phyloP scores from a whole-genome alignment of 73 alveolate genomes.

The Breviolum minutum region DNA sequence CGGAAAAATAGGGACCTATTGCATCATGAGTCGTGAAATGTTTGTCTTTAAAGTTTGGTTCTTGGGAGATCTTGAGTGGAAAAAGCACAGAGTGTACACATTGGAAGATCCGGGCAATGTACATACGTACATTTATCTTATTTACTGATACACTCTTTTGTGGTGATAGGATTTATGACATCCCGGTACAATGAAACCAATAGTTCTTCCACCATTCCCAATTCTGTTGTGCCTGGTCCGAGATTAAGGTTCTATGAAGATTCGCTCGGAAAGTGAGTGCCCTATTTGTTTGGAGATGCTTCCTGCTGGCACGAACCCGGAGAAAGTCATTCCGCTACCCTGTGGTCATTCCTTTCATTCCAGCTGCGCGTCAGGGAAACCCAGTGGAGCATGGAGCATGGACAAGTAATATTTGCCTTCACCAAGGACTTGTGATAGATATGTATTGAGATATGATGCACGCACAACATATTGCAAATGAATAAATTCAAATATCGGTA shows the following conservation, averaged over 20 bases:
- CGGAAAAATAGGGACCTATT: too few species aligned
- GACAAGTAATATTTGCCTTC: not conserved
- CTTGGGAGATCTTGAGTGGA: too few species aligned
- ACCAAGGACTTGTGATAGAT: not conserved
- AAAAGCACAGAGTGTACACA: too few species aligned
- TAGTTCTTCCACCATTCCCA: not conserved
- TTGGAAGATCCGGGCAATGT: not conserved
- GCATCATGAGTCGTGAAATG: too few species aligned
- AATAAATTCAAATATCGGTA: not conserved
- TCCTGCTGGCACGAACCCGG: constrained; percentile 1
- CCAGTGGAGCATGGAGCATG: not conserved
- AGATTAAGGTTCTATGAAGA: not conserved
- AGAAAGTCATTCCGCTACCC: constrained; percentile 52
- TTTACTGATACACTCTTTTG: not conserved
- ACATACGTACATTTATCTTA: not conserved
- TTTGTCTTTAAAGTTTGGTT: too few species aligned
- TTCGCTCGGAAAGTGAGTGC: constrained; percentile 19
- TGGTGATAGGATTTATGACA: not conserved
- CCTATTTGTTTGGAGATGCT: constrained; percentile 80
- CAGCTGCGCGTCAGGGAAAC: constrained; percentile 43
- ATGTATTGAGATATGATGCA: not conserved
- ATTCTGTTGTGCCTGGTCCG: not conserved
- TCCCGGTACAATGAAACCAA: not conserved
- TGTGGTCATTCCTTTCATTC: constrained; percentile 81
- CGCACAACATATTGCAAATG: not conserved